A percentile compares a stretch with the other conserved stretches of the same genome.
phyloP scores from a whole-genome alignment of 176 grass and related monocot species.

The Rhipidocladum racemiflorum region DNA sequence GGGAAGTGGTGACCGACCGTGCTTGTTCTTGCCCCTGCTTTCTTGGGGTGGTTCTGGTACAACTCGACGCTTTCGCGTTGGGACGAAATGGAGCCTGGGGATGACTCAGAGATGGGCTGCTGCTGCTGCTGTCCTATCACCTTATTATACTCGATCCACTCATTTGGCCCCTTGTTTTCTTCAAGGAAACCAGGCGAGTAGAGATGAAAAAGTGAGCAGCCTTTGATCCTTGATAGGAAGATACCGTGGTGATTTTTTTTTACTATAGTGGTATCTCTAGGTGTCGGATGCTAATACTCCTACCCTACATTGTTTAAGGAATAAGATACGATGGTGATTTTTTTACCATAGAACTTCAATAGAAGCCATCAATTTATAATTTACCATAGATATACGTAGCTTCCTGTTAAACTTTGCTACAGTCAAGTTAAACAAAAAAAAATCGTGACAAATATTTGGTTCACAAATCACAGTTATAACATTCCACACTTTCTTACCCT shows the following conservation, averaged over 20 bases:
- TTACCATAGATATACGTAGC: background rate
- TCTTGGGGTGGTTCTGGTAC: slow-evolving; percentile 22
- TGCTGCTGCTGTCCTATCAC: slow-evolving; percentile 5
- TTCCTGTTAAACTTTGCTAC: background rate
- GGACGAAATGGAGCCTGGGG: slow-evolving; percentile 9
- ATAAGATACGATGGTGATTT: background rate
- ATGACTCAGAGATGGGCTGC: background rate
- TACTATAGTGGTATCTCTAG: background rate
- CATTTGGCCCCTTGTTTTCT: slow-evolving; percentile 22
- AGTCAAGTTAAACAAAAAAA: background rate
- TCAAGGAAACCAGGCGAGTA: background rate
- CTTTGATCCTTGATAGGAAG: background rate
- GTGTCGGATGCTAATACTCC: slow-evolving; percentile 14
- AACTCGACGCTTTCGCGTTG: slow-evolving; percentile 24
- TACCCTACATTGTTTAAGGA: background rate
- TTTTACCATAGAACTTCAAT: background rate
- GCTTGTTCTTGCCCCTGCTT: slow-evolving; percentile 32
- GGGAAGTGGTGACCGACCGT: slow-evolving; percentile 15
- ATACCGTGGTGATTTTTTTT: no score
- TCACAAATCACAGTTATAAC: background rate
- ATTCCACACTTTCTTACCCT: no score
- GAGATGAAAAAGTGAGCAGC: background rate
- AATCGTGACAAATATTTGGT: background rate
- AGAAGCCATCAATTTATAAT: background rate
- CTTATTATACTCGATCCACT: background rate